phyloP scores from a whole-genome alignment of 192 early-diverging fungal genomes.

The Entomortierella beljakovae region DNA sequence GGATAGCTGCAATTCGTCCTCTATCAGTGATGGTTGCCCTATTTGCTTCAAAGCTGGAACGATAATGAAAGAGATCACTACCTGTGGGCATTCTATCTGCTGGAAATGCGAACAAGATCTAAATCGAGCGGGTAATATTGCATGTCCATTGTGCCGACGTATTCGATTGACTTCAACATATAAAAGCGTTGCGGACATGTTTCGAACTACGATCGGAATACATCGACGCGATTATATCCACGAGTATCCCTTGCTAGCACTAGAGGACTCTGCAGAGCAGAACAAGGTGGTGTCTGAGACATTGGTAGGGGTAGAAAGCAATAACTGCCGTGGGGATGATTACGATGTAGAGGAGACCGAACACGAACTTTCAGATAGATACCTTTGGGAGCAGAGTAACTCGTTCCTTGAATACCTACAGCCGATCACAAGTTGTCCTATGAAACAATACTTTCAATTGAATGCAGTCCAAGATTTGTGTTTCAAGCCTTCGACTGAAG shows the following conservation, averaged over 20 bases:
- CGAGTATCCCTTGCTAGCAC: background rate
- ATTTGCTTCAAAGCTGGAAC: slow-evolving; percentile 22
- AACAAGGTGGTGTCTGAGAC: background rate
- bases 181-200: slow-evolving; percentile 13
- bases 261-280: background rate
- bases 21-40: slow-evolving; percentile 11
- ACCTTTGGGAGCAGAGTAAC: slow-evolving; percentile 30
- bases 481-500: slow-evolving; percentile 9
- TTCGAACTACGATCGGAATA: slow-evolving; percentile 29
- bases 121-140: slow-evolving; percentile 25
- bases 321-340: background rate
- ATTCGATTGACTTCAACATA: slow-evolving; percentile 16
- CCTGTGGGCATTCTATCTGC: slow-evolving; percentile 24
- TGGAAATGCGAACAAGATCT: slow-evolving; percentile 44
- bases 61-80: slow-evolving; percentile 18
- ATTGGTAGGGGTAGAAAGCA: background rate
- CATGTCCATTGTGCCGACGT: slow-evolving; percentile 41
- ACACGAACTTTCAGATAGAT: slow-evolving; percentile 33
- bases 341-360: slow-evolving; percentile 14
- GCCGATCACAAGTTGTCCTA: background rate
- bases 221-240: slow-evolving; percentile 31
- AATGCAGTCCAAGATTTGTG: slow-evolving; percentile 40
- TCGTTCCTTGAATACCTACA: slow-evolving; percentile 29
- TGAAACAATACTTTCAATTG: slow-evolving; percentile 38
- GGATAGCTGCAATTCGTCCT: too few relatives aligned